Conservation (phyloP, 2,329 filamentous ascomycete species). For the Microascus cirrosus region DNA sequence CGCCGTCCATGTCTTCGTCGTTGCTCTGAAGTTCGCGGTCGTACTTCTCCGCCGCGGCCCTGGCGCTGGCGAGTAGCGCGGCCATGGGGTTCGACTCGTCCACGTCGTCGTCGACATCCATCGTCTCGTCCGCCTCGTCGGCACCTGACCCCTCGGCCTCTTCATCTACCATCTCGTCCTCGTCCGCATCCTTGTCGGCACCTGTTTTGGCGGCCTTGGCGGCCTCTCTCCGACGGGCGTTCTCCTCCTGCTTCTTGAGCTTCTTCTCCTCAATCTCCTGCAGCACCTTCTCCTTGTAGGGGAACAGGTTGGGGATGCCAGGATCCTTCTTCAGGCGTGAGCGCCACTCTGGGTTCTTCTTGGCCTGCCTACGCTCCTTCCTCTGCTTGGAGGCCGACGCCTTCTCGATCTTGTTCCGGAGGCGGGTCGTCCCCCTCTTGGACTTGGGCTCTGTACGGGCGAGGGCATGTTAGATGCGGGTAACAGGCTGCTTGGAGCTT, state of each 20-base stretch:
- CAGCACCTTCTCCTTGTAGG: slow-evolving; percentile 92
- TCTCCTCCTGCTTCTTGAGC: slow-evolving; percentile 70
- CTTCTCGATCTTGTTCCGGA: slow-evolving; percentile 95
- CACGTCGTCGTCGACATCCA: slow-evolving; percentile 46
- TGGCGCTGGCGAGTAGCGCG: slow-evolving; percentile 76
- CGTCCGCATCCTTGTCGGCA: slow-evolving; percentile 31
- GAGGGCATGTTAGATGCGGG: background rate
- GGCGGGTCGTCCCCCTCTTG: slow-evolving; percentile 79
- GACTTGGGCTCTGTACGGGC: slow-evolving; percentile 68
- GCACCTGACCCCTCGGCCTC: slow-evolving; percentile 26
- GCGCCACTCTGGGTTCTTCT: slow-evolving; percentile 96
- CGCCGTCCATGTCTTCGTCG: slow-evolving; percentile 41
- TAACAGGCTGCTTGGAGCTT: background rate
- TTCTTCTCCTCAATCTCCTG: slow-evolving; percentile 89
- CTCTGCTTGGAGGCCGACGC: slow-evolving; percentile 80
- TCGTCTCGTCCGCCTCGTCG: slow-evolving; percentile 36
- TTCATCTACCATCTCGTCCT: slow-evolving; percentile 34
- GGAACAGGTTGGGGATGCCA: slow-evolving; percentile 93
- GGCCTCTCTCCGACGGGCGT: slow-evolving; percentile 57
- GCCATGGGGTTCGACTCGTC: slow-evolving; percentile 81
- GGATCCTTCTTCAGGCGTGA: slow-evolving; percentile 95
- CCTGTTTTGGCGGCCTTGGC: slow-evolving; percentile 54
- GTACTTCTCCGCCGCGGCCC: slow-evolving; percentile 65
- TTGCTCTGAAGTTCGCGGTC: slow-evolving; percentile 52
- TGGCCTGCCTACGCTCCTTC: slow-evolving; percentile 79